Base-by-base conservation (phyloP, 83 land plant species). In the Picea abies region DNA sequence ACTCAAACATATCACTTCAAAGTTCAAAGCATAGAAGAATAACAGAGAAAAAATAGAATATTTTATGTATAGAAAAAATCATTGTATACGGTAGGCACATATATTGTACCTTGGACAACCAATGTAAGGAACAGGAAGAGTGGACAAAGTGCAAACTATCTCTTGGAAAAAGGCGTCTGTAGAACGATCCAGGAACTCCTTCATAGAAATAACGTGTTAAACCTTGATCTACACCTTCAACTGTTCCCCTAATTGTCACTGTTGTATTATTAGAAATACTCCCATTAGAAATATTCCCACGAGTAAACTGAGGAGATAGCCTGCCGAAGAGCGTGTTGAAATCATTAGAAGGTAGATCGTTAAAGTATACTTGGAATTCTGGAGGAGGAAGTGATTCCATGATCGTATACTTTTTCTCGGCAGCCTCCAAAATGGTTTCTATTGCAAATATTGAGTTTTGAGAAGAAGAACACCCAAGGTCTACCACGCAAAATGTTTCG, bases 341-440 rank as follows among this genome's bases (percentile, higher is more conserved):
- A 63, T 90, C 92, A 70, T 90, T 90, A 44, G 85, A 44, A 0
- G 89, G 87, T 9, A 87, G 86, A 80, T 90, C 92, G 23, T 90
- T 90, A 19, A 90, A 68, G 72, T 80, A 84, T 14, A 87, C 81
- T 22, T 72, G 75, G 60, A 90, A 81, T 63, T 90, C 91, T 22
- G 66, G 66, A 19, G 23, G 66, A 22, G 66, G 8, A 63, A 22
- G 22, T 63, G 66, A 63, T 62, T 22, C 66, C 49, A 68, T 29
- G 39, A 67, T 37, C 65, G 5, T 60, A 41, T 20, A 62, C 10
- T 80, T 80, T 3, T 17, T n/a, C 7, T 37, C 9, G 41, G 47
- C 68, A 10, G 81, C 49, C 4, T 63, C 32, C 17, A 26, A n/a
- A 63, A 80, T 63, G 17, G 25, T 80, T 39, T 80, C 71, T 19